Percentiles rank a stretch among this genome's conserved stretches.
phyloP scores from a whole-genome alignment of 306 rosid species.

The Leucaena leucocephala region DNA sequence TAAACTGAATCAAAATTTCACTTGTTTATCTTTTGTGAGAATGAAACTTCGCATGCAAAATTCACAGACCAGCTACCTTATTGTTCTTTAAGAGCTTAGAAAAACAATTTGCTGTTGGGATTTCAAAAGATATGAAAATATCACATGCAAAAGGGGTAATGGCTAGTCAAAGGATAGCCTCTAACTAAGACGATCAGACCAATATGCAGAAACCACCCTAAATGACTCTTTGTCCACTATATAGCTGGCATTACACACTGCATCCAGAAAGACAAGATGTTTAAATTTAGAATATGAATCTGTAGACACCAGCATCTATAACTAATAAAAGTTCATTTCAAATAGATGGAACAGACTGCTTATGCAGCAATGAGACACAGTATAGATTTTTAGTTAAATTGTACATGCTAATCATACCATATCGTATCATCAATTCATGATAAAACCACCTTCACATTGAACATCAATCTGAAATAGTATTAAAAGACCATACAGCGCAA shows the following conservation, averaged over 20 bases:
- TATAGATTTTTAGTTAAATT: not conserved
- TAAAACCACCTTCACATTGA: conserved; percentile 6
- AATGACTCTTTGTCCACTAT: not conserved
- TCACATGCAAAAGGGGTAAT: not conserved
- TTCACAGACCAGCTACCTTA: not conserved
- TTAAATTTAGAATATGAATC: conserved; percentile 17
- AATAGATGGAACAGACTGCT: not conserved
- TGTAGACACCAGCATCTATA: not conserved
- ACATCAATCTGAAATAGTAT: not conserved
- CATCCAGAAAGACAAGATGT: not conserved
- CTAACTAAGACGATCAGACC: not conserved
- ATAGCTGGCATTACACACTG: not conserved
- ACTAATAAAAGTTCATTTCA: conserved; percentile 10
- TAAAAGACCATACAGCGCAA: not conserved
- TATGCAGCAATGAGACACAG: not conserved
- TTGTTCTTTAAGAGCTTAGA: conserved; percentile 6
- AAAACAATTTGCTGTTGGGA: not conserved
- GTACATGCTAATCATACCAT: not conserved
- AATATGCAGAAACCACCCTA: not conserved
- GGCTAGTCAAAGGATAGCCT: conserved; percentile 12
- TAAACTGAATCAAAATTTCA: not conserved
- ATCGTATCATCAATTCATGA: not conserved
- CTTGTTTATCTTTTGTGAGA: not conserved
- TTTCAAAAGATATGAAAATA: not conserved
- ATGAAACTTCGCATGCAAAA: not conserved